Conservation (phyloP, 108 stramenopile genomes). For the Mayamaea pseudoterrestris region DNA sequence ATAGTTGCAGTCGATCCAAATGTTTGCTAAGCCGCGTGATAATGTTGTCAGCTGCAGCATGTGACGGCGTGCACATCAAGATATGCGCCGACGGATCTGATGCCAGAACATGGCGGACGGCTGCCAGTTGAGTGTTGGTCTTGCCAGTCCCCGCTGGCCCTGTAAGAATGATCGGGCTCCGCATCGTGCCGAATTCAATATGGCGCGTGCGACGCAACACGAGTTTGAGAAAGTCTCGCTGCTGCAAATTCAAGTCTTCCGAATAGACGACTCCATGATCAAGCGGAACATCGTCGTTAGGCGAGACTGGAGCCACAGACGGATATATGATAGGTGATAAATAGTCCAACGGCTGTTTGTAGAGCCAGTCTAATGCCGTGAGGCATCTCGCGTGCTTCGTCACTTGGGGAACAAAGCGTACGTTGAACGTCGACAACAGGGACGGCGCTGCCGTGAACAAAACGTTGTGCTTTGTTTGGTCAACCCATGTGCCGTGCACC, state of each 20-base stretch:
- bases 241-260: slow-evolving; percentile 24
- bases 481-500: not conserved
- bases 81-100: slow-evolving; percentile 1
- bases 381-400: not conserved
- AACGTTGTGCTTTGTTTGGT: not conserved
- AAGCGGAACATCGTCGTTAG: not conserved
- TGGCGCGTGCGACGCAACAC: slow-evolving; percentile 35
- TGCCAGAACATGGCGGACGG: slow-evolving; percentile 28
- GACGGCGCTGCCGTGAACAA: too few species aligned
- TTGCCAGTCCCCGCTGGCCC: slow-evolving; percentile 53
- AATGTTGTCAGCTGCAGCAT: slow-evolving; percentile 63
- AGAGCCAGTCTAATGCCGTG: not conserved
- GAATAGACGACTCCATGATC: not conserved
- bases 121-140: slow-evolving; percentile 39
- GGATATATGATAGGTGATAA: not conserved
- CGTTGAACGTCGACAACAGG: too few species aligned
- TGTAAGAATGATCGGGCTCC: slow-evolving; percentile 56
- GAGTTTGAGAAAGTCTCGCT: slow-evolving; percentile 40
- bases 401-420: slow-evolving; percentile 1
- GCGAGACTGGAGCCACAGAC: slow-evolving; percentile 26
- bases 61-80: slow-evolving; percentile 51
- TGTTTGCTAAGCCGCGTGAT: slow-evolving; percentile 28
- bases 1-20: slow-evolving; percentile 22
- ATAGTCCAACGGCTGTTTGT: not conserved
- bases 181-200: slow-evolving; percentile 17